Evolutionary conservation across 2,329 filamentous ascomycete genomes (phyloP).

Genomic region (Cryoendolithus antarcticus): DNA sequence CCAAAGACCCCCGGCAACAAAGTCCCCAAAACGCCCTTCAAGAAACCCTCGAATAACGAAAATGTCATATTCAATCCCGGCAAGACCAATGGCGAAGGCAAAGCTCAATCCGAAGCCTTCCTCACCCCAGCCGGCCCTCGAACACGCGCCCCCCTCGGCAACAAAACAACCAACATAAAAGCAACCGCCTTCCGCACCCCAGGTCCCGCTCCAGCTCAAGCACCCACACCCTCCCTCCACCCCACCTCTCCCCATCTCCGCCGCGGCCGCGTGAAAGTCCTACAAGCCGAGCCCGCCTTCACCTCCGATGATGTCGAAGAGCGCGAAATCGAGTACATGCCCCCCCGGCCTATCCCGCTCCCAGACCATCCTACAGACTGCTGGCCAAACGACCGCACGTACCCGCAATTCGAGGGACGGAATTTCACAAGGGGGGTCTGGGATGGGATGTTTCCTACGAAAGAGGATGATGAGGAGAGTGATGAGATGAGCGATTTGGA

Average conservation of each 20-base stretch:
- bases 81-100: slow-evolving; percentile 46
- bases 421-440: slow-evolving; percentile 40
- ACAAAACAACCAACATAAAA: slow-evolving; percentile 96
- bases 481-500: slow-evolving; percentile 54
- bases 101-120: slow-evolving; percentile 46
- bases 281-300: slow-evolving; percentile 40
- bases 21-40: slow-evolving; percentile 72
- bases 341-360: slow-evolving; percentile 50
- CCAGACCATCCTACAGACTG: slow-evolving; percentile 21
- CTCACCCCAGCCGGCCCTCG: slow-evolving; percentile 65
- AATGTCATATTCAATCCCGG: slow-evolving; percentile 56
- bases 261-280: slow-evolving; percentile 47
- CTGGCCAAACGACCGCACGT: slow-evolving; percentile 15
- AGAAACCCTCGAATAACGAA: slow-evolving; percentile 68
- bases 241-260: slow-evolving; percentile 45
- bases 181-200: slow-evolving; percentile 52
- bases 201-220: slow-evolving; percentile 43
- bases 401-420: slow-evolving; percentile 34
- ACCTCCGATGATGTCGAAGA: slow-evolving; percentile 40
- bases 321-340: slow-evolving; percentile 81
- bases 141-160: slow-evolving; percentile 69
- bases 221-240: slow-evolving; percentile 30
- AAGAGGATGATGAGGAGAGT: slow-evolving; percentile 52
- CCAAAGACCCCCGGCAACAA: slow-evolving; percentile 70
- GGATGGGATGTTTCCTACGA: slow-evolving; percentile 35